phyloP scores from a whole-genome alignment of 257 asterid species.

The Fraxinus quadrangulata region DNA sequence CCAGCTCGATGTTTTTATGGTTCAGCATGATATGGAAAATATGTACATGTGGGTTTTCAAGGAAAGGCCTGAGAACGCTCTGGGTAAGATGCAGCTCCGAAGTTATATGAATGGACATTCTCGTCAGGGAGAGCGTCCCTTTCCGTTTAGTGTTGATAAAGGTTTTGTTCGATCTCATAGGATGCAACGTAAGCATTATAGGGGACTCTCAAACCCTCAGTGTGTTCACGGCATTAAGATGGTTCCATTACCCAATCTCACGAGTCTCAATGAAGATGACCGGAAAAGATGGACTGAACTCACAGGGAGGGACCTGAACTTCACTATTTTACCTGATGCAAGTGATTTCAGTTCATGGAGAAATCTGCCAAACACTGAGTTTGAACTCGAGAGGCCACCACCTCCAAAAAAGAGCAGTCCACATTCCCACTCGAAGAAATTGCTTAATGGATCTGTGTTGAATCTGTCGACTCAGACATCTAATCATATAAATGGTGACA shows the following conservation, averaged over 20 bases:
- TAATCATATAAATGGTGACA: constrained; percentile 44
- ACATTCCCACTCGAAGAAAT: constrained; percentile 49
- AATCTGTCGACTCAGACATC: constrained; percentile 54
- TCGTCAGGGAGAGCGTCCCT: constrained; percentile 75
- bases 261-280: constrained; percentile 58
- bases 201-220: constrained; percentile 80
- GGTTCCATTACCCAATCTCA: constrained; percentile 53
- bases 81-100: constrained; percentile 81
- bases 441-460: constrained; percentile 61
- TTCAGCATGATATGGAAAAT: constrained; percentile 84
- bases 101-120: constrained; percentile 83
- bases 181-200: constrained; percentile 75
- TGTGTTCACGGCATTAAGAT: constrained; percentile 76
- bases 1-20: constrained; percentile 66
- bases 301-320: constrained; percentile 59
- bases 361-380: constrained; percentile 64
- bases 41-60: constrained; percentile 88
- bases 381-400: constrained; percentile 56
- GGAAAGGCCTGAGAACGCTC: constrained; percentile 78
- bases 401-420: constrained; percentile 43
- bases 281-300: constrained; percentile 67
- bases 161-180: constrained; percentile 72
- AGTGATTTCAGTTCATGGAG: constrained; percentile 68
- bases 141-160: constrained; percentile 68
- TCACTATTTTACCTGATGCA: constrained; percentile 59